These are phyloP conservation scores for Diaporthe ilicicola DNA, from an alignment of 2,329 filamentous ascomycete species.

Conservation along the genomic window DNA sequence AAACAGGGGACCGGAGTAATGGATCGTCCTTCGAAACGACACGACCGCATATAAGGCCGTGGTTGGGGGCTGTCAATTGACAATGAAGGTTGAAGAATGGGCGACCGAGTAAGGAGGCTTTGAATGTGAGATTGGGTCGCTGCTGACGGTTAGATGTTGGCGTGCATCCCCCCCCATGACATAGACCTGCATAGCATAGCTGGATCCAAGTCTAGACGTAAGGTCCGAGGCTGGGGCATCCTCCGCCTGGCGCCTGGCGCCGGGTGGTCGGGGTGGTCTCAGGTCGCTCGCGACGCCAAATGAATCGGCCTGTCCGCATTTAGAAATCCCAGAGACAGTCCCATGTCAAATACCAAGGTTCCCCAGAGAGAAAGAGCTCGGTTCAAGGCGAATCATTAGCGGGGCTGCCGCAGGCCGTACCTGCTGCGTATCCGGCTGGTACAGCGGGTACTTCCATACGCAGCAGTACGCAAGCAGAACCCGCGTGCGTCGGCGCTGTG, in stretches of 20 bases:
- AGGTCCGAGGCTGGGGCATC: constrained; percentile 15
- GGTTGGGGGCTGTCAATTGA: constrained; percentile 7
- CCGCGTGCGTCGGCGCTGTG: constrained; percentile 5
- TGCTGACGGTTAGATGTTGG: constrained; percentile 22
- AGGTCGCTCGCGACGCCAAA: constrained; percentile 12
- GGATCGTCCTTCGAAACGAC: constrained; percentile 17
- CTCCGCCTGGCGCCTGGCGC: not conserved
- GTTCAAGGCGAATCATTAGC: constrained; percentile 24
- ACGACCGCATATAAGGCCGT: not conserved
- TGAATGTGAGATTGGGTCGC: not conserved
- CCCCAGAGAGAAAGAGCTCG: constrained; percentile 14
- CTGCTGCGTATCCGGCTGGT: not conserved
- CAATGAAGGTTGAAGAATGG: not conserved
- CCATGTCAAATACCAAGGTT: constrained; percentile 24
- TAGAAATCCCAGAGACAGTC: constrained; percentile 10
- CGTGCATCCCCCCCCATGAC: constrained; percentile 14
- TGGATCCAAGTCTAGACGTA: not conserved
- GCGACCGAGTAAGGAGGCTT: constrained; percentile 18
- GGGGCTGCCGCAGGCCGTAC: constrained; percentile 1
- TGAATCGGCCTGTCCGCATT: constrained; percentile 22
- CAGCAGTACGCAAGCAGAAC: not conserved
- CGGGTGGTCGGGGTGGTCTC: constrained; percentile 2
- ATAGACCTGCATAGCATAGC: constrained; percentile 1
- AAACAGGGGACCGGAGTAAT: constrained; percentile 17
- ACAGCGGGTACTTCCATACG: not conserved